Evolutionary conservation across 2,329 filamentous ascomycete genomes (phyloP), one percentile per base, ranked within the genome.

Genomic region (Colletotrichum tamarilloi): DNA sequence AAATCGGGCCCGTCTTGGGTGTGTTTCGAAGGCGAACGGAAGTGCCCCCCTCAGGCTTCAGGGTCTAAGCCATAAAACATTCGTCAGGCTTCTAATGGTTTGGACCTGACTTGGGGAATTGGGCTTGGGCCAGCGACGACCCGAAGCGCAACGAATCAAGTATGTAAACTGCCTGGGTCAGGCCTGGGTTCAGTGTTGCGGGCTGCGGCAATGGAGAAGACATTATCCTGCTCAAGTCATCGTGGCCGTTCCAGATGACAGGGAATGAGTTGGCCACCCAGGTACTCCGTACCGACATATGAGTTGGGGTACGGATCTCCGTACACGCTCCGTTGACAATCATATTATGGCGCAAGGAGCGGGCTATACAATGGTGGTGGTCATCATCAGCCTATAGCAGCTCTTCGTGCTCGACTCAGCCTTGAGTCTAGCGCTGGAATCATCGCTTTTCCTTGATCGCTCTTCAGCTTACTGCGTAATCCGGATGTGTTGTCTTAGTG

Each of bases 1-100:
- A 75, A 75, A 74, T 65, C 60, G 68, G 73, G 65, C 60, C 68
- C 70, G 74, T 75, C 64, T 75, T 75, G 73, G 74, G 74, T 75
- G 73, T 75, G 74, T 75, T 75, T 75, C 74, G 74, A 74, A 72
- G 72, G n/a, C 49, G 68, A 74, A 59, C 73, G 66, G 67, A 49
- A 72, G 64, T 55, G 66, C 62, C 67, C 38, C 38, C 63, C 72
- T 72, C 72, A 28, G 53, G 22, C 26, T 56, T 56, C 53, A 72
- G 62, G 68, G 72, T 74, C 72, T 72, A 74, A 74, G 72, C 72
- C 72, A 74, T 74, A 62, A 74, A 72, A 63, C 57, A 72, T 72
- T 74, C 72, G 72, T 74, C 68, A 74, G 71, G 62, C 28, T 68
- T 49, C 67, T 65, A 46, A 60, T 58, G 60, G 53, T 70, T 72